Evolutionary conservation across 768 basidiomycete species (phyloP), one percentile per base, ranked within the genome.

Genomic region (Tricholoma furcatifolium): DNA sequence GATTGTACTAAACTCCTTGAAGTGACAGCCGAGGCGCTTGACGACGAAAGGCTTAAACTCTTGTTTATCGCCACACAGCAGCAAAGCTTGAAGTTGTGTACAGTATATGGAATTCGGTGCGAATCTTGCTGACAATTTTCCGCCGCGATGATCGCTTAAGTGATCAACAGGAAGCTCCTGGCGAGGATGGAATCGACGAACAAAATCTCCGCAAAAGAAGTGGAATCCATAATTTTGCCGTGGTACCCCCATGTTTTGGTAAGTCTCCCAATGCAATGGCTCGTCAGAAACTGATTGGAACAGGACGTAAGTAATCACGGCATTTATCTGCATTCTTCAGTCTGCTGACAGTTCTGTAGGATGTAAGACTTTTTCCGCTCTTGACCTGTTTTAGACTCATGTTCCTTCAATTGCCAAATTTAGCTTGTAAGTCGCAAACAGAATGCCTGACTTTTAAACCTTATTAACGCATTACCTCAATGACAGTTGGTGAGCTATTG

Each of bases 231-330:
- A 5, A 42, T 54, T 17, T 31, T 58, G 18, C 30, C 35, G 24
- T 58, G 50, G 41, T 58, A 58, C 40, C 57, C 57, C 6, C 57
- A 58, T 30, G 47, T 58, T 35, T 31, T 58, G 14, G 57, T 58
- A 35, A 35, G 53, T 30, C 5, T 14, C 43, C 27, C 17, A 4
- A 24, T 30, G 6, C 6, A 10, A 38, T n/a, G 40, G 17, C n/a
- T n/a, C 12, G 6, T 36, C 15, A 8, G 23, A 18, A 50, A 11
- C 39, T 7, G 18, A 40, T 20, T 12, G 23, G 5, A 0, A 31
- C 18, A 55, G 47, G 48, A 44, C 41, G 54, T 45, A 24, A 45
- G 51, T 27, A 27, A 27, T n/a, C n/a, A n/a, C n/a, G n/a, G n/a
- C 27, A 27, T 27, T 27, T 27, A 7, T 27, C 27, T 27, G 27